These are phyloP conservation scores for Saitozyma podzolica DNA, from an alignment of 768 basidiomycete species.

Conservation along the genomic window DNA sequence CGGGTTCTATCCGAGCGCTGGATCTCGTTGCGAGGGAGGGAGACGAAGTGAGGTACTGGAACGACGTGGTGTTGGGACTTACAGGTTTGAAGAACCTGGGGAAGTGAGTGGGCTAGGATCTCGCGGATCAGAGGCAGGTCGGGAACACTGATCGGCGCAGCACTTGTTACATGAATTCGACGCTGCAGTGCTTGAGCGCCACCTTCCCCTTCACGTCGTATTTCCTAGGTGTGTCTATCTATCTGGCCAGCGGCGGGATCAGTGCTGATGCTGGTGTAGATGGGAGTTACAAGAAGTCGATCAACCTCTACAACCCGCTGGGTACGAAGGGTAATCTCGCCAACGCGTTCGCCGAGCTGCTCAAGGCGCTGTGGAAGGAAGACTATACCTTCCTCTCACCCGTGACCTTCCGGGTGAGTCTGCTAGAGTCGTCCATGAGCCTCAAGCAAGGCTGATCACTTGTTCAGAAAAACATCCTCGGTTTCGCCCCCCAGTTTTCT, in stretches of 20 bases:
- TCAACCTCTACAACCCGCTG: constrained; percentile 81
- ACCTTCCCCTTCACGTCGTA: constrained; percentile 90
- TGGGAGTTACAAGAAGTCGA: constrained; percentile 51
- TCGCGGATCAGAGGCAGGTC: neutral
- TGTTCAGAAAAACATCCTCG: constrained; percentile 63
- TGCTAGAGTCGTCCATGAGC: neutral
- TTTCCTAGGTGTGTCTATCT: constrained; percentile 69
- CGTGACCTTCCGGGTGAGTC: constrained; percentile 74
- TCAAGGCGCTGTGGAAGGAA: constrained; percentile 84
- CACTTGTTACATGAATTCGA: constrained; percentile 99
- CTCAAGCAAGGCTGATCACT: constrained; percentile 23
- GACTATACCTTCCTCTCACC: constrained; percentile 81
- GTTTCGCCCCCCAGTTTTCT: constrained; percentile 68
- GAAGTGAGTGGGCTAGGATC: constrained; percentile 41
- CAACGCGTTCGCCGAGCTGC: constrained; percentile 74
- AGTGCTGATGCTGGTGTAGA: constrained; percentile 17
- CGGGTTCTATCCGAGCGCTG: constrained; percentile 41
- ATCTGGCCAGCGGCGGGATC: constrained; percentile 5
- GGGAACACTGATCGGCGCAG: constrained; percentile 59
- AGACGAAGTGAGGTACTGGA: constrained; percentile 82
- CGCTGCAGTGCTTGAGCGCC: constrained; percentile 92
- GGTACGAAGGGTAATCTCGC: constrained; percentile 85
- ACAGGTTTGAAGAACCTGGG: constrained; percentile 85
- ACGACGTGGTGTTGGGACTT: constrained; percentile 72
- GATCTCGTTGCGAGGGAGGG: constrained; percentile 62